Evolutionary conservation across 768 basidiomycete genomes (phyloP), one percentile per base, ranked within the genome.

Genomic region (Trametes coccinea): DNA sequence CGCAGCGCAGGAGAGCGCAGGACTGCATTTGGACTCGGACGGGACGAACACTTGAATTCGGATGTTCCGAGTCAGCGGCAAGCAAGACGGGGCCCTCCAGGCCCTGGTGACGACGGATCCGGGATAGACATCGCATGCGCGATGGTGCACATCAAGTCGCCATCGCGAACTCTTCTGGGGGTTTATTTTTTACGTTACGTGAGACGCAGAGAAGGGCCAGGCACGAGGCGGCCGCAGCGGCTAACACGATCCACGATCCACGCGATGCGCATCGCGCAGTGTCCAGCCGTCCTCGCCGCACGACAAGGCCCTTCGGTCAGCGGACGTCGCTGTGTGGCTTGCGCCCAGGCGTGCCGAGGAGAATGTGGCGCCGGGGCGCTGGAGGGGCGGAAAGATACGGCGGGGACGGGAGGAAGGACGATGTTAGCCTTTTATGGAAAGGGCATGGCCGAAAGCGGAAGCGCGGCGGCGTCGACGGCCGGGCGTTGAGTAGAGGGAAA

Each of bases 401-500:
- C 22, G 22, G 22, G 54, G 54, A 30, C 40, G 22, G 43, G 49
- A 52, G 48, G 55, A 56, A 56, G 53, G 50, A 59, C 40, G 61
- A 58, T 47, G 33, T 56, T 62, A 62, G 56, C 61, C 61, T 43
- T 58, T 47, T 58, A 53, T 48, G 61, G 61, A 11, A 62, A 53
- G 31, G 2, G 29, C 29, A 47, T 39, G 49, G 57, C 57, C 44
- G n/a, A 52, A 56, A 45, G 14, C 33, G 54, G 54, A 61, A 43
- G 17, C 10, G 55, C 7, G 52, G 49, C 56, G 61, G 56, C 48
- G 51, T 59, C 49, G 57, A 59, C 16, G 57, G 51, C 56, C 50
- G 56, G 34, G 61, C 61, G 61, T 62, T 62, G 61, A 62, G 61
- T 62, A 62, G 56, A 53, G 53, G 31, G 6, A 43, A 43, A 43